These are phyloP conservation scores for Fusarium nisikadoi DNA, from an alignment of 2,329 filamentous ascomycete species.

Conservation along the genomic window DNA sequence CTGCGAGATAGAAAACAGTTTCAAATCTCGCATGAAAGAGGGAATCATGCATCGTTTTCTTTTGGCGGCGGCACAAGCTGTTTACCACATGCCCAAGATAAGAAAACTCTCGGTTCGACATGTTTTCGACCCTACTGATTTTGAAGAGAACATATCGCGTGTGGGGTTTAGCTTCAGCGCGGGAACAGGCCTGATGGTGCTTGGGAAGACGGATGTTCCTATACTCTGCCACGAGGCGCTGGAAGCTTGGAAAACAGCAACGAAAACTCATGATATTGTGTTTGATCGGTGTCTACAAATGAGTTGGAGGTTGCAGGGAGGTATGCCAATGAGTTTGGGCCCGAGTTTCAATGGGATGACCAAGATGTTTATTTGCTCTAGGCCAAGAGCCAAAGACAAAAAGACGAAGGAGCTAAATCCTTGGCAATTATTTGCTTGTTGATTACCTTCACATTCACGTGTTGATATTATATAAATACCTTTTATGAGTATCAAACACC, in stretches of 20 bases:
- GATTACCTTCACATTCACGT: not conserved
- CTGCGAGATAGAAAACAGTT: not conserved
- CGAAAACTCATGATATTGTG: not conserved
- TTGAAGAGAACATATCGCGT: not conserved
- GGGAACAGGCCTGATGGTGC: not conserved
- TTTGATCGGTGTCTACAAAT: not conserved
- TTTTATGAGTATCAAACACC: not conserved
- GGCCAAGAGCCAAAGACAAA: accelerated
- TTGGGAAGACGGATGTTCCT: not conserved
- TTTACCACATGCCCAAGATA: not conserved
- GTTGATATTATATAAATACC: accelerated
- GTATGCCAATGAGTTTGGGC: not conserved
- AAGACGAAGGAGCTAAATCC: not conserved
- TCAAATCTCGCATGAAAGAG: not conserved
- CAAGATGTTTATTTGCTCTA: not conserved
- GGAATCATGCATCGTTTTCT: not conserved
- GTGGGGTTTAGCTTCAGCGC: not conserved
- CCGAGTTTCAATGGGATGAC: not conserved
- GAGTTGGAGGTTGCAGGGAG: not conserved
- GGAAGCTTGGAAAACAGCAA: not conserved
- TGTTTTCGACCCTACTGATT: not conserved
- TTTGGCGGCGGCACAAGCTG: not conserved
- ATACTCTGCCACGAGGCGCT: accelerated
- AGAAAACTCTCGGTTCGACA: not conserved
- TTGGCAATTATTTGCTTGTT: accelerated